A percentile compares a stretch with the other conserved stretches of the same genome.
These are phyloP conservation scores for Fonsecaea multimorphosa DNA, from an alignment of 2,329 filamentous ascomycete genomes.

Conservation along the genomic window DNA sequence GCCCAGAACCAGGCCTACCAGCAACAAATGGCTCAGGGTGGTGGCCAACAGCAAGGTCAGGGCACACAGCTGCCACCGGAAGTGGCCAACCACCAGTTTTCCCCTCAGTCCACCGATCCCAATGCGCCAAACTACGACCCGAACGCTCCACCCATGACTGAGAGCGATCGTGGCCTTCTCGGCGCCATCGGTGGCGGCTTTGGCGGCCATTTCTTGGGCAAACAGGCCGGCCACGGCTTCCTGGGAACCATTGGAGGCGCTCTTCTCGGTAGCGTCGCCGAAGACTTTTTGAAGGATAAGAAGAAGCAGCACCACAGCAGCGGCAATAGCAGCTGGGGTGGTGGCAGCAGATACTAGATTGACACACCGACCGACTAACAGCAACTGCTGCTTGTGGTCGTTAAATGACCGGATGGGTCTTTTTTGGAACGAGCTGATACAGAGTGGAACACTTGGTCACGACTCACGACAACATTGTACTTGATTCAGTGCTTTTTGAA, in stretches of 20 bases:
- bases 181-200: constrained; percentile 63
- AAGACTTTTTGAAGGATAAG: constrained; percentile 60
- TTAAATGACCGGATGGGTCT: not conserved
- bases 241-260: constrained; percentile 57
- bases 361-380: not conserved
- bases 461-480: constrained; percentile 16
- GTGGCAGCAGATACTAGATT: constrained; percentile 33
- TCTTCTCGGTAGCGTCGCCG: constrained; percentile 50
- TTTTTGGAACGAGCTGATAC: constrained; percentile 3
- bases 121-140: constrained; percentile 51
- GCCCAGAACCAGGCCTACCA: constrained; percentile 36
- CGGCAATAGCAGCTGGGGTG: constrained; percentile 37
- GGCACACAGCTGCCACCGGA: constrained; percentile 20
- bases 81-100: constrained; percentile 35
- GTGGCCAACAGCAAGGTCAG: constrained; percentile 22
- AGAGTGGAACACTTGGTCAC: constrained; percentile 8
- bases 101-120: constrained; percentile 46
- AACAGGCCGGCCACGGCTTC: constrained; percentile 62
- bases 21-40: constrained; percentile 29
- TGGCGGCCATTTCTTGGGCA: constrained; percentile 63
- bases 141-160: constrained; percentile 50
- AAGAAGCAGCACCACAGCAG: constrained; percentile 44
- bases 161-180: constrained; percentile 64
- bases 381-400: not conserved
- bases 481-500: constrained; percentile 1